Base-by-base conservation (phyloP, 2,329 filamentous ascomycete species). In the Penicillium decumbens region DNA sequence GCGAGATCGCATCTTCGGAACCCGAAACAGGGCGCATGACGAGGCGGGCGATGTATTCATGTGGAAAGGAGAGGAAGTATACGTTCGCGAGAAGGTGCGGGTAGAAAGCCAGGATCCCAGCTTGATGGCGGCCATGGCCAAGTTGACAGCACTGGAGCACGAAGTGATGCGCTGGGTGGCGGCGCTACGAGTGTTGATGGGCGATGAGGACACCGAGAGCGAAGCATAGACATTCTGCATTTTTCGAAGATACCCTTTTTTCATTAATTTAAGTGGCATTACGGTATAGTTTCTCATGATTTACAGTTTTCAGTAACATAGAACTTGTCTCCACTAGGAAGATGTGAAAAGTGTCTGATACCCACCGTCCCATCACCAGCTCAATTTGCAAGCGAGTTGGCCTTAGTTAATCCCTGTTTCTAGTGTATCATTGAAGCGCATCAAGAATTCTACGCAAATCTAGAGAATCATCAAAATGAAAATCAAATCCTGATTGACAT, bases 91-190 rank as follows among this genome's bases (percentile, higher is more conserved):
- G 68, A 96, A 96, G 73, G 81, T 95, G 4, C 80, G 87, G 35
- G 85, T 96, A 1, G 91, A 95, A 69, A 92, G 83, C 62, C 88
- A 90, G 47, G 91, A 97, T 68, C 92, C 92, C 1, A 91, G 84
- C 60, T 67, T 96, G 56, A 84, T 96, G 67, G 86, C 88, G 30
- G 77, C 93, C 29, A 85, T 88, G 67, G 86, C 89, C 4, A 96
- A 96, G 72, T 75, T 96, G 58, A 82, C 80, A 27, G 89, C 88
- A 4, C 72, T 96, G 49, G 84, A 87, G 55, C 82, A 90, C 61
- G 85, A 84, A 53, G 77, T 95, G 18, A 76, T 78, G 49, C 75
- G 88, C 54, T 84, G 85, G 56, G 79, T 87, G 59, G 77, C 80
- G 47, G 90, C 90, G 10, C 70, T 96, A 55, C 81, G 82, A 23